Base-by-base conservation (phyloP, 352 stramenopile genomes). In the Globisporangium sylvaticum region DNA sequence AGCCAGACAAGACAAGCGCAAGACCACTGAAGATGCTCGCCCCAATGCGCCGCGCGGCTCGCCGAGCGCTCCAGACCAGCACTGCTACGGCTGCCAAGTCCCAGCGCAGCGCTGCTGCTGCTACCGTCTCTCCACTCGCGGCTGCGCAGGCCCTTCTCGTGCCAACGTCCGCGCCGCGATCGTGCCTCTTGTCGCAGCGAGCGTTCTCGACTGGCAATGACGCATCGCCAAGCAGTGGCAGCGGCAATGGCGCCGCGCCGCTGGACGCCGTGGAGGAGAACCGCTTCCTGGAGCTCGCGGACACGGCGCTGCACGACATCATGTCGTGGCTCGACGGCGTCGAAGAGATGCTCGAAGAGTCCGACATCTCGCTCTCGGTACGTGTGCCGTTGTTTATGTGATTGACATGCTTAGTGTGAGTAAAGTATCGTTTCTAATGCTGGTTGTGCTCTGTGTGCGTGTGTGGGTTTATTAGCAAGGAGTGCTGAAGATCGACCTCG, bases 401-500 rank as follows among this genome's bases (percentile, higher is more conserved):
- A 37, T 14, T 1, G 12, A 37, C 42, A 9, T 63, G 9, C 39
- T 48, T 20, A 20, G 15, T 15, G 39, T 37, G n/a, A n/a, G n/a
- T n/a, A n/a, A n/a, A n/a, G n/a, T n/a, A n/a, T n/a, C n/a, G n/a
- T n/a, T n/a, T n/a, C 39, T 50, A n/a, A 50, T 50, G 42, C 42
- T 50, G 18, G 18, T 9, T 53, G 42, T 76, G 20, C 15, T 31
- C 1, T 56, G 37, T 56, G 29, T 31, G 57, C 2, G 4, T 55
- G 18, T 22, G n/a, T 27, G 12, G 12, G 1, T 44, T 60, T 46
- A 46, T 20, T 12, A 97, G 91, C 93, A 98, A 97, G 97, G 96
- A 29, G 97, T 99, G 14, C 72, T 99, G 44, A 98, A 97, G 52
- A 92, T 98, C 58, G 88, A 95, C 53, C 78, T 99, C 27, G 94